Evolutionary conservation across 164 flowering plant genomes (phyloP).

Genomic region (Piper betle): DNA sequence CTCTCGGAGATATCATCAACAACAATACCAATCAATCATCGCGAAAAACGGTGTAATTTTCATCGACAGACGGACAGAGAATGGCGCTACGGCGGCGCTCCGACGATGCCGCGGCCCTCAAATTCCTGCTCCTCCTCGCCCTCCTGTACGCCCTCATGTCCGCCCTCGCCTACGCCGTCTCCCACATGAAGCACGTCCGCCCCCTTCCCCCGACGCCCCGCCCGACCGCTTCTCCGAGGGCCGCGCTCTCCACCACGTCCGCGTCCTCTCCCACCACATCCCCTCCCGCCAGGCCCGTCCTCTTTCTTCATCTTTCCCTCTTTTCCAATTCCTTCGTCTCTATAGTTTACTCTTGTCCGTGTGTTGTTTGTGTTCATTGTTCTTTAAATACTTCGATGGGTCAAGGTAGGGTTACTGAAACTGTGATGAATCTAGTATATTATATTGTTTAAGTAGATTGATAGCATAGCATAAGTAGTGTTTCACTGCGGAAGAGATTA

Average conservation of each 20-base stretch:
- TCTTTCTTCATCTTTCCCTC: no score
- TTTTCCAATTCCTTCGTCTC: background rate
- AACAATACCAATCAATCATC: no score
- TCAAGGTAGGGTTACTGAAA: no score
- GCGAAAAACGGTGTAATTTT: no score
- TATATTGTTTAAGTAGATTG: no score
- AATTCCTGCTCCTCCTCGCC: slow-evolving; percentile 31
- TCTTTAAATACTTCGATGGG: no score
- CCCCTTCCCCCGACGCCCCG: slow-evolving; percentile 73
- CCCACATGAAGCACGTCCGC: slow-evolving; percentile 54
- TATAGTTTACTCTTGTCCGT: background rate
- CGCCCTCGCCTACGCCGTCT: slow-evolving; percentile 32
- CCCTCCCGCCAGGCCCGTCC: slow-evolving; percentile 71
- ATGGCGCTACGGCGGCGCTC: slow-evolving; percentile 34
- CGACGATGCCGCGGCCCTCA: slow-evolving; percentile 48
- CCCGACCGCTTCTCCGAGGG: slow-evolving; percentile 78
- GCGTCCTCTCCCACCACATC: slow-evolving; percentile 56
- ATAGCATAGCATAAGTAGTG: no score
- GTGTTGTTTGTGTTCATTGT: no score
- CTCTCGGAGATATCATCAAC: no score
- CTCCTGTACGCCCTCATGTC: slow-evolving; percentile 55
- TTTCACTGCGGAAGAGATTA: no score
- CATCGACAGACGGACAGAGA: background rate
- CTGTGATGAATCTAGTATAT: no score
- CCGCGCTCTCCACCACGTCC: slow-evolving; percentile 66